Evolutionary conservation across 2,329 filamentous ascomycete species (phyloP).

Genomic region (Emmonsia crescens): DNA sequence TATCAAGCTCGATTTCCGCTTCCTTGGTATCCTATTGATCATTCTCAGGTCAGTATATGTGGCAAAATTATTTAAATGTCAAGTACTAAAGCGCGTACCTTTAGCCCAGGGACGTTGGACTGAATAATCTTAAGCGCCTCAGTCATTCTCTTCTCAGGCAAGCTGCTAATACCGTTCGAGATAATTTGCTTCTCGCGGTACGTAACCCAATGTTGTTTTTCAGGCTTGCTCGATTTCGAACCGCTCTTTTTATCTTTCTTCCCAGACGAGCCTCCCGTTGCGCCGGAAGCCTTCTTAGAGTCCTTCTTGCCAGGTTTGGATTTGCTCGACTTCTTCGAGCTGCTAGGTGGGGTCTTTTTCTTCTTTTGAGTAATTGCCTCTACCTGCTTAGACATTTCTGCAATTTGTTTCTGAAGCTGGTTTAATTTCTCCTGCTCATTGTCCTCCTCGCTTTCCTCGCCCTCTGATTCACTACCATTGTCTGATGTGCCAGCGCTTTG

Average conservation of each 20-base stretch:
- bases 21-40: slow-evolving; percentile 30
- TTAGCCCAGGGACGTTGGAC: slow-evolving; percentile 63
- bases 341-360: slow-evolving; percentile 43
- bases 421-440: slow-evolving; percentile 53
- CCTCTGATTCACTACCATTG: slow-evolving; percentile 64
- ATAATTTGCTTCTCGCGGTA: slow-evolving; percentile 84
- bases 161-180: slow-evolving; percentile 69
- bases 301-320: slow-evolving; percentile 37
- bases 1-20: slow-evolving; percentile 39
- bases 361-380: slow-evolving; percentile 48
- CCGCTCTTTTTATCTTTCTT: slow-evolving; percentile 45
- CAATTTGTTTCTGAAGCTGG: slow-evolving; percentile 59
- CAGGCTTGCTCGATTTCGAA: slow-evolving; percentile 31
- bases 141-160: slow-evolving; percentile 67
- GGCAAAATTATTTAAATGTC: neutral
- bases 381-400: slow-evolving; percentile 60
- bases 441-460: slow-evolving; percentile 54
- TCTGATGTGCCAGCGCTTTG: slow-evolving; percentile 55
- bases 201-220: slow-evolving; percentile 55
- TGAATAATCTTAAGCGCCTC: slow-evolving; percentile 84
- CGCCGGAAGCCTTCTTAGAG: slow-evolving; percentile 24
- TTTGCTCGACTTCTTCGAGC: slow-evolving; percentile 40
- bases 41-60: slow-evolving; percentile 8
- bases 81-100: slow-evolving; percentile 32
- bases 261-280: slow-evolving; percentile 32